A percentile compares a stretch with the other conserved stretches of the same genome.
Evolutionary conservation across 257 asterid species (phyloP).

Genomic region (Striga asiatica): DNA sequence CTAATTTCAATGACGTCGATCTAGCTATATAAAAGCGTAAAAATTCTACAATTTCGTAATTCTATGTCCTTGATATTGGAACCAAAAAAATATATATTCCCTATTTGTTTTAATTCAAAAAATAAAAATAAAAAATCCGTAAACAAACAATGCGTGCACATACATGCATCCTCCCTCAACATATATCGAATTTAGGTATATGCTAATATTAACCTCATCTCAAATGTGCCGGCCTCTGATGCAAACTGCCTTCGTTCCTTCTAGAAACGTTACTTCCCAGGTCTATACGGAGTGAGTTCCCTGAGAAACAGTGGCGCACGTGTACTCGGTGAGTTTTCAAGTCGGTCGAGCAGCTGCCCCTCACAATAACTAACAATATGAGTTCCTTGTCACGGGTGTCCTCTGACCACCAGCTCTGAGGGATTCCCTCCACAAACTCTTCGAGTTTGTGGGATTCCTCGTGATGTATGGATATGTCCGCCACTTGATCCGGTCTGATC

Average conservation of each 20-base stretch:
- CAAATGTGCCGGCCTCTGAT: slow-evolving; percentile 6
- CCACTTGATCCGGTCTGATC: slow-evolving; percentile 52
- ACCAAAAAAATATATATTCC: too few relatives aligned
- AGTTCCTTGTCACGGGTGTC: slow-evolving; percentile 80
- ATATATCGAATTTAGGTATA: too few relatives aligned
- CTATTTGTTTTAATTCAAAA: too few relatives aligned
- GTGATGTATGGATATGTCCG: slow-evolving; percentile 54
- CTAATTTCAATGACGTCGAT: too few relatives aligned
- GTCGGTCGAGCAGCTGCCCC: slow-evolving; percentile 51
- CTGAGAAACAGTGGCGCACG: slow-evolving; percentile 39
- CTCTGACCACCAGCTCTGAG: slow-evolving; percentile 76
- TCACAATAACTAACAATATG: slow-evolving; percentile 44
- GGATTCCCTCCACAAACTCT: slow-evolving; percentile 53
- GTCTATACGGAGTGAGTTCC: slow-evolving; percentile 24
- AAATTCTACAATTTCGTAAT: too few relatives aligned
- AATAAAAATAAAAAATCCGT: too few relatives aligned
- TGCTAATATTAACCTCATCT: neutral
- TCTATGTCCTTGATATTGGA: too few relatives aligned
- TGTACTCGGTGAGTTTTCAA: slow-evolving; percentile 39
- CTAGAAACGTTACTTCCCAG: slow-evolving; percentile 18
- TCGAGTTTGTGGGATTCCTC: slow-evolving; percentile 59
- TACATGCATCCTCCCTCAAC: too few relatives aligned
- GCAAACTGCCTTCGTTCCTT: slow-evolving; percentile 23
- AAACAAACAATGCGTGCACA: too few relatives aligned
- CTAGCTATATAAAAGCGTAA: too few relatives aligned